A percentile compares a stretch with the other conserved stretches of the same genome.
These are phyloP conservation scores for Raphanus sativus DNA, from an alignment of 345 rosid genomes.

Conservation along the genomic window DNA sequence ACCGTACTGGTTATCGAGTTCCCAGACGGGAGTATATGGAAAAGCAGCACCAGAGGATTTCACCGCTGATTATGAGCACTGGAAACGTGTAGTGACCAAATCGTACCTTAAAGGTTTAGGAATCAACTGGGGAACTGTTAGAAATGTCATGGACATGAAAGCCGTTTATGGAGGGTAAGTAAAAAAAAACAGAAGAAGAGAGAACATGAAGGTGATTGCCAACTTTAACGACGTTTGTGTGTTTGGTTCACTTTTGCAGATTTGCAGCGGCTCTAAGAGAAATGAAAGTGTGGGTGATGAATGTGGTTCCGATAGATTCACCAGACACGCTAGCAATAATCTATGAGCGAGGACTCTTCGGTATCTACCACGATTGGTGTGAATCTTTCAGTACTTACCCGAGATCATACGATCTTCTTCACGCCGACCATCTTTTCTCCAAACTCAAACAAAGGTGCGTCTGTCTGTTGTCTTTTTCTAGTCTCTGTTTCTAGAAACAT, in stretches of 20 bases:
- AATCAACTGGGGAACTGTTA: constrained; percentile 76
- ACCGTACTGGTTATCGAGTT: constrained; percentile 83
- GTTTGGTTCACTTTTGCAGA: constrained; percentile 46
- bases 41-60: constrained; percentile 92
- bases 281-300: constrained; percentile 88
- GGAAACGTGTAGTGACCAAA: constrained; percentile 87
- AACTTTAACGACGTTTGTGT: not conserved
- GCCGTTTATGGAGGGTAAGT: constrained; percentile 92
- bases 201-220: not conserved
- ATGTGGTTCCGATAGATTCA: constrained; percentile 81
- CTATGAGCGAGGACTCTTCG: constrained; percentile 91
- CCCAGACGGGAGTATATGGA: constrained; percentile 90
- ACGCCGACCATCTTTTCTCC: constrained; percentile 96
- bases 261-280: constrained; percentile 91
- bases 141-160: constrained; percentile 98
- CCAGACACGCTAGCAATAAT: constrained; percentile 92
- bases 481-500: not conserved
- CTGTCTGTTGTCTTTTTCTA: not conserved
- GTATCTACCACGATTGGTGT: constrained; percentile 96
- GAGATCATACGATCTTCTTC: constrained; percentile 93
- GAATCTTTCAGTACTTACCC: constrained; percentile 97
- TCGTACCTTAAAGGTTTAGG: constrained; percentile 83
- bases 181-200: not conserved
- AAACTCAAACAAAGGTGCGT: constrained; percentile 68
- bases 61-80: constrained; percentile 66